Conservation (phyloP, 768 basidiomycete species). For the Lactarius indigo region DNA sequence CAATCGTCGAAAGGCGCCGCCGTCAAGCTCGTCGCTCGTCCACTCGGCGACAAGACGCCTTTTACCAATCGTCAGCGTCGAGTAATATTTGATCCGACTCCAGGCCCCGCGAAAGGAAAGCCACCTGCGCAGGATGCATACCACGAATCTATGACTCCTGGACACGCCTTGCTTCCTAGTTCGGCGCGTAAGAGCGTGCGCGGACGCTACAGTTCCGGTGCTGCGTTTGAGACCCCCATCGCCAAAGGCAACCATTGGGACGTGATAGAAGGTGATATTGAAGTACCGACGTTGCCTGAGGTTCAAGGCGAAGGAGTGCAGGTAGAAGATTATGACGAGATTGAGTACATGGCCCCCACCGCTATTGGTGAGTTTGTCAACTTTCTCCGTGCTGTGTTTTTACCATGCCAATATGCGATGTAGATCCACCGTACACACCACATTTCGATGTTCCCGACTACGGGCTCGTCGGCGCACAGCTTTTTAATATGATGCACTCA, state of each 20-base stretch:
- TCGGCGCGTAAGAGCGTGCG: slow-evolving; percentile 64
- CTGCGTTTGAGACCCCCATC: slow-evolving; percentile 62
- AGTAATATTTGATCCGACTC: slow-evolving; percentile 26
- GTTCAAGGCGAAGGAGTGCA: slow-evolving; percentile 26
- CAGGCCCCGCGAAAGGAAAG: slow-evolving; percentile 35
- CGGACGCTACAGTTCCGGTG: slow-evolving; percentile 47
- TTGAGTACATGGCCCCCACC: slow-evolving; percentile 55
- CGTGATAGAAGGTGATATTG: slow-evolving; percentile 53
- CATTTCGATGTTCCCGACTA: slow-evolving; percentile 51
- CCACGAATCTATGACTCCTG: slow-evolving; percentile 34
- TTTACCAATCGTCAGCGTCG: slow-evolving; percentile 60
- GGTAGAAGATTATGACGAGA: slow-evolving; percentile 41
- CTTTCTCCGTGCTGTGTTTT: not conserved
- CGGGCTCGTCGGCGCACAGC: slow-evolving; percentile 36
- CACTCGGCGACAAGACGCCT: slow-evolving; percentile 73
- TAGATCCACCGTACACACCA: slow-evolving; percentile 44
- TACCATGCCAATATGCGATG: not conserved
- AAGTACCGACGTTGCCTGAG: slow-evolving; percentile 29
- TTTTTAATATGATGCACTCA: slow-evolving; percentile 38
- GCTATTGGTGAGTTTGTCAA: slow-evolving; percentile 41
- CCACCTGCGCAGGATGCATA: slow-evolving; percentile 32
- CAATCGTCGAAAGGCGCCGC: slow-evolving; percentile 27
- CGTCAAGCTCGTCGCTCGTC: slow-evolving; percentile 35
- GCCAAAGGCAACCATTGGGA: slow-evolving; percentile 74
- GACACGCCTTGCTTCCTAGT: slow-evolving; percentile 55